Evolutionary conservation across 768 basidiomycete genomes (phyloP), one percentile per base, ranked within the genome.

Genomic region (Omphalotus guepiniiformis): DNA sequence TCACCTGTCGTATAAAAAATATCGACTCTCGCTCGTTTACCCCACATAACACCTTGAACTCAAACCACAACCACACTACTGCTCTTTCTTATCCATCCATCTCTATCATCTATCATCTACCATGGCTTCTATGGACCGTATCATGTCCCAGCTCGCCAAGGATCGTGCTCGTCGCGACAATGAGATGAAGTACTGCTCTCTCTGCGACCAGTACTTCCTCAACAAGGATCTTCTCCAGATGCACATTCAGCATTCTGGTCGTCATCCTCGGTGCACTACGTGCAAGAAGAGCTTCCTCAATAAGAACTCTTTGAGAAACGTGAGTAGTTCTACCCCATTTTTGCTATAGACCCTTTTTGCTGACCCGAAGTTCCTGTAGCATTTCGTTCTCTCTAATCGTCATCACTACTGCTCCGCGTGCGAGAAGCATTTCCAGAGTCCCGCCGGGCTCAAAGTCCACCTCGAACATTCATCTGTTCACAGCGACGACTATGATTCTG

Each of bases 191-290:
- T 66, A 68, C 57, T 68, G 67, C 56, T 58, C 64, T 26, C 53
- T 66, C 21, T 68, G 67, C 54, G 65, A 68, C 47, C 44, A 47
- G 27, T 65, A 68, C 51, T 66, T 66, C 53, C 55, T 58, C 37
- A 50, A 50, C 25, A 38, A 50, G 4, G 55, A 57, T 2, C 56
- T 63, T 16, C 63, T 66, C 15, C 54, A 60, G 6, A 47, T 48
- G 21, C 67, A 68, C 29, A 51, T 68, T 19, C 53, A 59, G 39
- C 39, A 48, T 36, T 56, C 66, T 3, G 42, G 35, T 18, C 58
- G 58, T 47, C 67, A 68, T 35, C 65, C 65, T 2, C 47, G 58
- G 40, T 68, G 67, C 53, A 43, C 53, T 1, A 49, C 55, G 1
- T 66, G 65, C 54, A 42, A 61, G 2, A 47, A 47, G 11, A 60